Percentiles rank a stretch among this genome's conserved stretches.
Conservation (phyloP, 2,329 filamentous ascomycete species). For the Chaetomium globosum region DNA sequence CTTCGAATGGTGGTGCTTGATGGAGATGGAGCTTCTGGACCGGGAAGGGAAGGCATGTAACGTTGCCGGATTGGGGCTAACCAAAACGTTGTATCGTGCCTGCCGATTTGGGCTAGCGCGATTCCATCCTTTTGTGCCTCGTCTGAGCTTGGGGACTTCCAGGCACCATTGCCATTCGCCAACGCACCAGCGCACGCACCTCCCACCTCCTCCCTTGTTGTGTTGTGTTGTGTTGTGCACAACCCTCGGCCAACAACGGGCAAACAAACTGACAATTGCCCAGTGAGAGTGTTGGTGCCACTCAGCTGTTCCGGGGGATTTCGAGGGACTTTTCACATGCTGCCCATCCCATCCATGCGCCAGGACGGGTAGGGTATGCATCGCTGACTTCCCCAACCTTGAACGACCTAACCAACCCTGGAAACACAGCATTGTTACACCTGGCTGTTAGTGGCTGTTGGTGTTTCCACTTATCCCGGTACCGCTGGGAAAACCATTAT, state of each 20-base stretch:
- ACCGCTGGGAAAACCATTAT: slow-evolving; percentile 18
- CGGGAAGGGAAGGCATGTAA: slow-evolving; percentile 31
- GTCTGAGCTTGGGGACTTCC: neutral
- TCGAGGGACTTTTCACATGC: slow-evolving; percentile 1
- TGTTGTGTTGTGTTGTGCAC: neutral
- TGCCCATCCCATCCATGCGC: neutral
- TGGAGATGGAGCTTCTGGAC: neutral
- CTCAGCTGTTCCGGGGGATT: neutral
- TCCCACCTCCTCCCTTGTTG: neutral
- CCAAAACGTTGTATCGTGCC: slow-evolving; percentile 23
- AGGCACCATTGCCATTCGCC: slow-evolving; percentile 8
- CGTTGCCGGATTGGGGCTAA: slow-evolving; percentile 32
- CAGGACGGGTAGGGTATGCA: neutral
- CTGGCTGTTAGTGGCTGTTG: neutral
- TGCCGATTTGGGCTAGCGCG: slow-evolving; percentile 25
- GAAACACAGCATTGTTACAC: slow-evolving; percentile 26
- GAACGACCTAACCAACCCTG: neutral
- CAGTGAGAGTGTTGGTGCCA: no score
- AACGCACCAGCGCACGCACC: neutral
- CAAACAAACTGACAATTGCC: neutral
- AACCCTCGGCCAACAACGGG: neutral
- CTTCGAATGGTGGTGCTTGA: neutral
- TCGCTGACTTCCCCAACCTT: neutral
- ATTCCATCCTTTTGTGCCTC: neutral
- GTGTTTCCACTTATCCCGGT: neutral